Base-by-base conservation (phyloP, 495 filamentous ascomycete genomes). In the Xylaria telfairii region DNA sequence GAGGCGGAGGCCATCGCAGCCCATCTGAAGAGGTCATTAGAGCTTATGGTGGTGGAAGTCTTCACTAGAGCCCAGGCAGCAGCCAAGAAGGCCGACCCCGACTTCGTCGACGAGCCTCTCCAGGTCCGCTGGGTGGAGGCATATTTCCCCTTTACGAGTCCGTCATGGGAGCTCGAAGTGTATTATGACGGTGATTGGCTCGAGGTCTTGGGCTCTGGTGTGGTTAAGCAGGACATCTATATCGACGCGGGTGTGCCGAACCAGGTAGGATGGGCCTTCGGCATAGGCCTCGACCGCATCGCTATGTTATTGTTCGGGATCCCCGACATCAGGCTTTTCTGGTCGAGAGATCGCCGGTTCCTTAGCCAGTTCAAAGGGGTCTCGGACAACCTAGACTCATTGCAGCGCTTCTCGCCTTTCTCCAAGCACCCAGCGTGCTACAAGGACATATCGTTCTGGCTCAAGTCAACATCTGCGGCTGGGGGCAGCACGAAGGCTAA, bases 291-390 rank as follows among this genome's bases (percentile, higher is more conserved):
- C 28, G 96, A 99, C 77, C 87, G 96, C 65, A 92, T 99, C 65
- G 94, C 96, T 54, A 99, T 99, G 96, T 85, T 99, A 34, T 87
- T 99, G 6, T 99, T 97, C 81, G 90, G 91, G 56, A 96, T 99
- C 60, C 93, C 95, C 0, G 96, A 99, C 74, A 99, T 99, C 72
- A 90, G 96, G n/a, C 89, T 98, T 10, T 98, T 99, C 83, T 99
- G 96, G 96, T 96, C 92, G 12, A 81, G 84, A 60, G 96, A 99
- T 75, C 71, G 83, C 72, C 88, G 96, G 12, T 99, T 98, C 80
- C 80, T 96, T 37, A 80, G 78, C 6, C 96, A 99, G 78, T 99
- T 99, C 82, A 74, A 73, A 0, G 84, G 86, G 6, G 84, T 90
- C 0, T 88, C 86, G 21, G 81, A 86, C 30, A 61, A 80, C 60